Evolutionary conservation across 768 basidiomycete genomes (phyloP).

Genomic region (Pleurotus giganteus): DNA sequence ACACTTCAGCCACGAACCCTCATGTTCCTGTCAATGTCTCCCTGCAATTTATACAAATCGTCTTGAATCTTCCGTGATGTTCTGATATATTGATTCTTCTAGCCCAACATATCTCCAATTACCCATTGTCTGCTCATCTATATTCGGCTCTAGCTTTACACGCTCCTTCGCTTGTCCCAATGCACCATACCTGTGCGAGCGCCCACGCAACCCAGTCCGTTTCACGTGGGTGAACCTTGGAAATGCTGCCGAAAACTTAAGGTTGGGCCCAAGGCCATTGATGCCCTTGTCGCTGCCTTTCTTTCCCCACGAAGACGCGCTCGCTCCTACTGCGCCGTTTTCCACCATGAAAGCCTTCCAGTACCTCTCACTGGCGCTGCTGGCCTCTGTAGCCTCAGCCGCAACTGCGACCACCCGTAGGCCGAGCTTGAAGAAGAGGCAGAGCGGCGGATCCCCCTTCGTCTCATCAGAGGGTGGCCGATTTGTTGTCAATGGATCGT

Average conservation of each 20-base stretch:
- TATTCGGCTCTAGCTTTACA: conserved; percentile 5
- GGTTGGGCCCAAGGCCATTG: background rate
- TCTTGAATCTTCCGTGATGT: background rate
- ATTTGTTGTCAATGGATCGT: conserved; percentile 59
- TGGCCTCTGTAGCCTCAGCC: conserved; percentile 31
- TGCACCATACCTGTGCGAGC: background rate
- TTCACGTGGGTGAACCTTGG: conserved; percentile 7
- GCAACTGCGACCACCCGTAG: conserved; percentile 29
- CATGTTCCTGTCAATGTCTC: background rate
- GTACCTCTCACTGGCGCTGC: conserved; percentile 3
- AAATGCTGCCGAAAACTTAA: conserved; percentile 7
- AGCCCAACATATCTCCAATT: background rate
- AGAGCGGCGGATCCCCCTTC: conserved; percentile 33
- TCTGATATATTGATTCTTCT: conserved; percentile 1
- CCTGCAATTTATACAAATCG: conserved; percentile 7
- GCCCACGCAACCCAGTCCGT: conserved; percentile 3
- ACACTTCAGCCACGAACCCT: background rate
- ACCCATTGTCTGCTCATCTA: conserved; percentile 6
- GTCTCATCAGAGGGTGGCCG: conserved; percentile 41
- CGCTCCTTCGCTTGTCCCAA: background rate
- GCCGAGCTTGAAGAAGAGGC: conserved; percentile 23
- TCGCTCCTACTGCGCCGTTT: background rate
- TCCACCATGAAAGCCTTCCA: conserved; percentile 5
- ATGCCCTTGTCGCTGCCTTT: conserved; percentile 9
- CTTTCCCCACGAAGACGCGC: conserved; percentile 11